Percentiles rank a stretch among this genome's conserved stretches.
These are phyloP conservation scores for Colletotrichum sp. DNA, from an alignment of 2,329 filamentous ascomycete species.

Conservation along the genomic window DNA sequence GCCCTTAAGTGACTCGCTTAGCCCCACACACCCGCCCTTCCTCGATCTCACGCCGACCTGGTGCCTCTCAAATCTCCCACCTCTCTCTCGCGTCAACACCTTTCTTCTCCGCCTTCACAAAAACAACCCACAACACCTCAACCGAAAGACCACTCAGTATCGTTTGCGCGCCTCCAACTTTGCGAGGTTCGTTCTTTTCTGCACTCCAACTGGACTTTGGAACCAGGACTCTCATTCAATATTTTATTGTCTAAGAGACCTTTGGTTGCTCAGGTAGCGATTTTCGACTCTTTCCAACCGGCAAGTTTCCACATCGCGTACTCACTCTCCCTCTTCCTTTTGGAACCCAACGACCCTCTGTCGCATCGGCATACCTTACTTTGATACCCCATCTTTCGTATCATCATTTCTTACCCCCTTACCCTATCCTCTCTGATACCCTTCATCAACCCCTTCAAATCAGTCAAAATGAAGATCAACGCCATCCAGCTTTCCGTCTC, in stretches of 20 bases:
- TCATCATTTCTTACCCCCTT: slow-evolving; percentile 3
- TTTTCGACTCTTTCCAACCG: not conserved
- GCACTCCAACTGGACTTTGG: slow-evolving; percentile 2
- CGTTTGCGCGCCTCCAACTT: not conserved
- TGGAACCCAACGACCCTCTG: slow-evolving; percentile 21
- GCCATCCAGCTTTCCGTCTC: not conserved
- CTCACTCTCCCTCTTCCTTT: not conserved
- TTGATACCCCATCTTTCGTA: slow-evolving; percentile 15
- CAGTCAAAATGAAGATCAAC: slow-evolving; percentile 5
- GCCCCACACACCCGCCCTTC: not conserved
- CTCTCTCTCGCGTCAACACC: not conserved
- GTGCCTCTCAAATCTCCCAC: not conserved
- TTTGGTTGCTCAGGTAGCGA: not conserved
- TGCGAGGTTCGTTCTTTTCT: not conserved
- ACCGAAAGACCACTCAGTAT: not conserved
- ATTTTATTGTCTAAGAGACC: not conserved
- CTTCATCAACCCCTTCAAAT: slow-evolving; percentile 19
- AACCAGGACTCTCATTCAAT: not conserved
- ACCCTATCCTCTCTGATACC: not conserved
- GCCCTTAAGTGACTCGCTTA: not conserved
- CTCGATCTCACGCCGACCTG: not conserved
- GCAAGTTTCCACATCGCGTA: not conserved
- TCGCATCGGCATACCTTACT: not conserved
- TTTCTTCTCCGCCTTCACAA: not conserved
- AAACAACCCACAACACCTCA: not conserved